Base-by-base conservation (phyloP, 805 yeast genomes). In the Candida broadrunensis region DNA sequence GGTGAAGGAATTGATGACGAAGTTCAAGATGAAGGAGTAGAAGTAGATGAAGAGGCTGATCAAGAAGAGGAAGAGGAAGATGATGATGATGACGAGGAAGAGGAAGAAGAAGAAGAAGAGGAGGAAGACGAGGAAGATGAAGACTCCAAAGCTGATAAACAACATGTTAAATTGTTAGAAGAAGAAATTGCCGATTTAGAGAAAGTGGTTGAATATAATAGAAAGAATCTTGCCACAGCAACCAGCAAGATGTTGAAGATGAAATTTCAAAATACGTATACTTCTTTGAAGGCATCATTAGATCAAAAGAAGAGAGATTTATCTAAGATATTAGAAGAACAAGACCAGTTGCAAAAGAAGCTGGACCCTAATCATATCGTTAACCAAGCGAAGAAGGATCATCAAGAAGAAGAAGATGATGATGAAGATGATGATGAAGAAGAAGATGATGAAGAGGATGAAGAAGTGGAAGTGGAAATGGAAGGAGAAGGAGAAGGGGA, bases 101-200 rank as follows among this genome's bases (percentile, higher is more conserved):
- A 76, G 1, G 78, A 75, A 3, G 81, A 75, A 17, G 81, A 73
- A 4, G 76, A 70, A 3, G 76, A 71, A 5, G 77, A 73, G 6
- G 79, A 72, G 2, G 76, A 66, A 3, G 77, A 71, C 3, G 72
- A 69, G 2, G 73, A 68, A 4, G 77, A 67, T 25, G 80, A 73
- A 18, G 77, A 70, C 34, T 80, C 77, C 39, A 79, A 77, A 41
- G 75, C 73, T 37, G 73, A 70, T 42, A 58, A 82, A 65, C 62
- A 70, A 59, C 54, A 66, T 63, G 39, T 58, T 49, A 89, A 86
- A 53, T 73, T 88, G 49, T 67, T 93, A 41, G 80, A 78, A 45
- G 98, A 91, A 61, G 97, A 90, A 60, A 82, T 93, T 42, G 65
- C 73, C 5, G 99, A 93, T 55, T 72, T 93, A 45, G 89, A 86